These are phyloP conservation scores for Colletotrichum tofieldiae DNA, from an alignment of 2,329 filamentous ascomycete genomes.

Conservation along the genomic window DNA sequence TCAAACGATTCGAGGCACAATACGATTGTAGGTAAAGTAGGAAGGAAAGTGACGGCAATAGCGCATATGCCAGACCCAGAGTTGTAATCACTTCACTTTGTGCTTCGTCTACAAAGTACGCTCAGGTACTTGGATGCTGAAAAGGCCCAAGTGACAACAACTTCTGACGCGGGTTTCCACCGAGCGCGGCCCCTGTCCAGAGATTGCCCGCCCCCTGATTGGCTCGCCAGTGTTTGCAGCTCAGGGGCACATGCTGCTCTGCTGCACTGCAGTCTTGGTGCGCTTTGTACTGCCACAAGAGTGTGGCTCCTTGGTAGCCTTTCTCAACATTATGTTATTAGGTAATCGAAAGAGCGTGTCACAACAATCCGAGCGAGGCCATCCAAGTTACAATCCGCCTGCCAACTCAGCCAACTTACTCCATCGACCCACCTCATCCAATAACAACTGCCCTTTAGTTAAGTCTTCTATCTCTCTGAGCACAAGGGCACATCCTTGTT, in stretches of 20 bases:
- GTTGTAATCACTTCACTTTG: background rate
- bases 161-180: slow-evolving; percentile 24
- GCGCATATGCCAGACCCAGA: background rate
- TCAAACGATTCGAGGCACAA: background rate
- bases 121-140: slow-evolving; percentile 14
- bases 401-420: background rate
- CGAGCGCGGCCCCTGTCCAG: slow-evolving; percentile 27
- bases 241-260: slow-evolving; percentile 8
- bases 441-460: background rate
- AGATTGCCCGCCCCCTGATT: slow-evolving; percentile 13
- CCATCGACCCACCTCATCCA: background rate
- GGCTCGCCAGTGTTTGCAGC: slow-evolving; percentile 7
- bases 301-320: background rate
- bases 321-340: background rate
- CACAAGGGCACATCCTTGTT: background rate
- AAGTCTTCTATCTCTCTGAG: background rate
- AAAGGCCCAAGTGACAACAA: slow-evolving; percentile 20
- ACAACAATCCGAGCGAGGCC: background rate
- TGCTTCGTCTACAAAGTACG: slow-evolving; percentile 2
- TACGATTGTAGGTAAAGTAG: background rate
- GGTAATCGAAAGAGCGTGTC: background rate
- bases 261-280: background rate
- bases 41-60: background rate
- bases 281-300: background rate
- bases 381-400: background rate